Conservation (phyloP, 345 rosid genomes). For the Noccaea bulbosa region DNA sequence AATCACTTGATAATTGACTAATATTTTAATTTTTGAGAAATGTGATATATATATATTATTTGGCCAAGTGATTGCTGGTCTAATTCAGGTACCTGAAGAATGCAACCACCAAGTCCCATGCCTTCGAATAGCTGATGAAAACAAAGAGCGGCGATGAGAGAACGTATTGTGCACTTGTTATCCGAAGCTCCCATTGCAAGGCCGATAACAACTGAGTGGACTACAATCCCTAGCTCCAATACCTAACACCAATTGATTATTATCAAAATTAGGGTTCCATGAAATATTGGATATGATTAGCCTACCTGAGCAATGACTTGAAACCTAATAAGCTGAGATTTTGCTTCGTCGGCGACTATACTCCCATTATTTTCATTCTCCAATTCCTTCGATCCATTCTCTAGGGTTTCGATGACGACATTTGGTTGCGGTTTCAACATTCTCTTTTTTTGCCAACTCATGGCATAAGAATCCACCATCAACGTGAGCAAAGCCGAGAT, state of each 20-base stretch:
- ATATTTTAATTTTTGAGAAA: neutral
- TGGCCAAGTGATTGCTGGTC: neutral
- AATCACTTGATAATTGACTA: neutral
- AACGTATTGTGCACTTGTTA: slow-evolving; percentile 38
- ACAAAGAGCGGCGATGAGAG: slow-evolving; percentile 42
- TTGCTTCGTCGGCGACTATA: neutral
- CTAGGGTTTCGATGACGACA: slow-evolving; percentile 3
- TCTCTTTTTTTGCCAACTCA: slow-evolving; percentile 41
- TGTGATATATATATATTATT: neutral
- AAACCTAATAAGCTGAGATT: slow-evolving; percentile 33
- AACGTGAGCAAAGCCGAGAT: slow-evolving; percentile 46
- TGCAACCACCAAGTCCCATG: slow-evolving; percentile 41
- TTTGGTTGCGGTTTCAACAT: neutral
- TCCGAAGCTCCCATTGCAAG: slow-evolving; percentile 42
- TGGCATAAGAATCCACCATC: slow-evolving; percentile 50
- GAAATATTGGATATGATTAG: neutral
- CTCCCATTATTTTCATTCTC: neutral
- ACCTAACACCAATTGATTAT: slow-evolving; percentile 16
- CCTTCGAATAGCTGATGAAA: slow-evolving; percentile 43
- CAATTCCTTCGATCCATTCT: slow-evolving; percentile 1
- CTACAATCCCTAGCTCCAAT: slow-evolving; percentile 42
- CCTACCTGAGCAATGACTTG: slow-evolving; percentile 46
- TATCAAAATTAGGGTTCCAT: slow-evolving; percentile 3
- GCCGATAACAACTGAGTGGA: slow-evolving; percentile 42
- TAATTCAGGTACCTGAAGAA: slow-evolving; percentile 28